Evolutionary conservation across 345 rosid genomes (phyloP).

Genomic region (Diplotaxis tenuifolia): DNA sequence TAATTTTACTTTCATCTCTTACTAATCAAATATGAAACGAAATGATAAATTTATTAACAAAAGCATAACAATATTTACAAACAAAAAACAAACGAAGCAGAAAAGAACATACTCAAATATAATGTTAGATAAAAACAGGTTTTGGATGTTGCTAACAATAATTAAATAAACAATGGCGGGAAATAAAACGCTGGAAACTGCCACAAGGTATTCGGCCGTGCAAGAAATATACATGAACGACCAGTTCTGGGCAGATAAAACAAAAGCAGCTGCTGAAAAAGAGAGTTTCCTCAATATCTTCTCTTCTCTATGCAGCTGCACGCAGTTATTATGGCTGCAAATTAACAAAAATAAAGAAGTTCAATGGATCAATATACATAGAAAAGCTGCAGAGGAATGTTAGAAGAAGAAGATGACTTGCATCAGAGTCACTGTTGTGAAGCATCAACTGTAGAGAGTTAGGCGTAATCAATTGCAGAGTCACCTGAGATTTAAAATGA

Average conservation of each 20-base stretch:
- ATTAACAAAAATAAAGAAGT: conserved; percentile 11
- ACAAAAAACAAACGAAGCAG: background rate
- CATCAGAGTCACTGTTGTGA: conserved; percentile 20
- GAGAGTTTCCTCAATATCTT: conserved; percentile 16
- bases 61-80: conserved; percentile 1
- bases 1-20: background rate
- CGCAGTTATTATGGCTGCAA: conserved; percentile 1
- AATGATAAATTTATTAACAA: background rate
- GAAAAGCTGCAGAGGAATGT: conserved; percentile 25
- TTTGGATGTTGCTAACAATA: conserved; percentile 6
- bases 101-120: background rate
- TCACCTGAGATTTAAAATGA: conserved; percentile 51
- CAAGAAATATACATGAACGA: conserved; percentile 19
- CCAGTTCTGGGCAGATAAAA: conserved; percentile 22
- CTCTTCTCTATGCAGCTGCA: conserved; percentile 20
- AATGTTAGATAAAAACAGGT: background rate
- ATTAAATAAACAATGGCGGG: conserved; percentile 21
- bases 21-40: background rate
- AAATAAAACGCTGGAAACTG: conserved; percentile 28
- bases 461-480: conserved; percentile 51
- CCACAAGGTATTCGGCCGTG: conserved; percentile 21
- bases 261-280: conserved; percentile 1
- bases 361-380: conserved; percentile 40
- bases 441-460: conserved; percentile 29
- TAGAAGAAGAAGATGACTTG: conserved; percentile 17